Base-by-base conservation (phyloP, 73 alveolate species). In the Paramecium primaurelia region DNA sequence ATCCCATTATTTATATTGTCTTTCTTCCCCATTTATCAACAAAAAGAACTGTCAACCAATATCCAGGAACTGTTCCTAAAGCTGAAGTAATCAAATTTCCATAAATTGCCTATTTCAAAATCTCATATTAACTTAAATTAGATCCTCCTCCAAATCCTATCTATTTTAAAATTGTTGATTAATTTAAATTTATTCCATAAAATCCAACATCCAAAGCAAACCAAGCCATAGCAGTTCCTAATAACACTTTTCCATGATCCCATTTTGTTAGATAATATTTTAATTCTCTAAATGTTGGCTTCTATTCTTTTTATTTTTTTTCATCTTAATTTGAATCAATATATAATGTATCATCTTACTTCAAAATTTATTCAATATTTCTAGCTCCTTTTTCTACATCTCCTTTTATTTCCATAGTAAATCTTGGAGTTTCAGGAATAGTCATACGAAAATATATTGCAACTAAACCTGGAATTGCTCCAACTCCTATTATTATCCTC, bases 41-140 rank as follows among this genome's bases (percentile, higher is more conserved):
- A 37, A 45, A 40, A 26, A 64, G 77, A 25, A 88, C 92, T 4
- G 85, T 71, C 34, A 71, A 22, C 73, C 86, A 37, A 60, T 88
- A 88, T 36, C 94, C 94, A 8, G 94, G 92, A 32, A 88, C 64
- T 18, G 83, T 45, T 42, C 91, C 92, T 12, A 88, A n/a, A 30
- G 73, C 34, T 49, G 92, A 92, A 20, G 49, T 88, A 14, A 59
- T 14, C 30, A 88, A 26, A 16, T 36, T n/a, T 18, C 86, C 77
- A 22, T 20, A 60, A 32, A 60, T 88, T 22, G 71, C 51, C 6
- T 80, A 32, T 20, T 80, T 26, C 28, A 80, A 26, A 11, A 26
- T 80, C 36, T 80, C 54, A 80, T 44, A 42, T 80, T 59, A 28
- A 45, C 10, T 47, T 8, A 38, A 8, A 25, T 44, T 28, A 1